Base-by-base conservation (phyloP, 495 filamentous ascomycete genomes). In the Xylaria grammica region DNA sequence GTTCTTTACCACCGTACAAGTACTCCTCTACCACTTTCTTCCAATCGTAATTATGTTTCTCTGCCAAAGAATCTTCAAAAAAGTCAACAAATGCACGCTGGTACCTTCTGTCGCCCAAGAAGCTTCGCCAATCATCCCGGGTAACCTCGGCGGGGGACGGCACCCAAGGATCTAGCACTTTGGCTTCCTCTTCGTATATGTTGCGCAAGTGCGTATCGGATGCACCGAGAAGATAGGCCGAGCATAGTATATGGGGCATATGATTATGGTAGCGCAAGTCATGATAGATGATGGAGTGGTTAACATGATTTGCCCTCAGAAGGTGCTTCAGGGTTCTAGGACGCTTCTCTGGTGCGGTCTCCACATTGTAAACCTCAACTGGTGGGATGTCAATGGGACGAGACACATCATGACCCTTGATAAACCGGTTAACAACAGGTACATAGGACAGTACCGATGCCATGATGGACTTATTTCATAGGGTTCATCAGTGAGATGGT, bases 21-120 rank as follows among this genome's bases (percentile, higher is more conserved):
- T 90, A 97, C 55, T 95, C 85, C 3, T 85, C 78, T 2, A 96
- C 79, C 6, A 96, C 85, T 40, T 79, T 75, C 71, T 89, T 92
- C 94, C 94, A 97, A 74, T 95, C 85, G 76, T 97, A 97, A 40
- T 84, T 82, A 58, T 87, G 81, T 30, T 84, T 83, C 68, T 87
- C 77, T 6, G 89, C 92, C 46, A 97, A 76, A 63, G 90, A 84
- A 73, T 97, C 94, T 72, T 97, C 94, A 69, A 95, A 97, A 69
- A 93, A 96, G 73, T 97, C 91, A 20, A 97, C 78, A 71, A 88
- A 97, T 4, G 94, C 93, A 30, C 96, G 83, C 72, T 99, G 91
- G 72, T 96, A 96, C 79, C 82, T 80, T 71, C 84, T 79, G 67
- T 91, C 82, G 40, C 93, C 92, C 20, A 98, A 73, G 74, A 86